Base-by-base conservation (phyloP, 495 filamentous ascomycete genomes). In the Penicillium robsamsonii region DNA sequence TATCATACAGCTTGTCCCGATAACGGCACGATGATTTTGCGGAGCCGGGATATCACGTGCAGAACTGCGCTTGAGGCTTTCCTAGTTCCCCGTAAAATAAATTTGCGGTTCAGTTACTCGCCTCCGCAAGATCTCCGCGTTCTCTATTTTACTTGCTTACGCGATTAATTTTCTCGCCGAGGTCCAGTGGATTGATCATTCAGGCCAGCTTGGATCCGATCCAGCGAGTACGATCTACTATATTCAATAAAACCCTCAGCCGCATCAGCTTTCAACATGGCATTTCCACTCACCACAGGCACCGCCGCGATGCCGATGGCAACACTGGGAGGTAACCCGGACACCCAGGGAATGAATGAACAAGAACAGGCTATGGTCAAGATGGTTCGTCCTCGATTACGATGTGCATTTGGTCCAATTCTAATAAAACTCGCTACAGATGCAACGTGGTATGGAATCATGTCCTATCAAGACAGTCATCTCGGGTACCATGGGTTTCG, bases 401-500 rank as follows among this genome's bases (percentile, higher is more conserved):
- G 24, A 75, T 71, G 51, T 41, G 15, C 0, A 27, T 20, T 11
- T 55, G 57, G 48, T 71, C 74, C 46, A 25, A 69, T 60, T 37
- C 37, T 60, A 17, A 50, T 45, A 10, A 49, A 30, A 1, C 9
- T 57, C 15, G 4, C 27, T 45, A 24, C 53, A 92, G 91, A 88
- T 96, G 81, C 81, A 90, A 79, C 68, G 72, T 18, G 82, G 83
- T 37, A 95, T 95, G 89, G 92, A 97, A 69, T 92, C 87, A 6
- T 97, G 92, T 71, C 87, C 87, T 11, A 81, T 83, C 35, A 96
- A 96, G 66, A 89, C 89, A 12, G 87, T 81, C 51, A 83, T 97
- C 46, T 84, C 89, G 2, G 93, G 92, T 37, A 87, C 81, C 17
- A 91, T 91, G 79, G 92, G 92, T 11, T 96, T 96, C 66, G 92